Conservation (phyloP, 345 rosid genomes). For the Xanthoceras sorbifolium region DNA sequence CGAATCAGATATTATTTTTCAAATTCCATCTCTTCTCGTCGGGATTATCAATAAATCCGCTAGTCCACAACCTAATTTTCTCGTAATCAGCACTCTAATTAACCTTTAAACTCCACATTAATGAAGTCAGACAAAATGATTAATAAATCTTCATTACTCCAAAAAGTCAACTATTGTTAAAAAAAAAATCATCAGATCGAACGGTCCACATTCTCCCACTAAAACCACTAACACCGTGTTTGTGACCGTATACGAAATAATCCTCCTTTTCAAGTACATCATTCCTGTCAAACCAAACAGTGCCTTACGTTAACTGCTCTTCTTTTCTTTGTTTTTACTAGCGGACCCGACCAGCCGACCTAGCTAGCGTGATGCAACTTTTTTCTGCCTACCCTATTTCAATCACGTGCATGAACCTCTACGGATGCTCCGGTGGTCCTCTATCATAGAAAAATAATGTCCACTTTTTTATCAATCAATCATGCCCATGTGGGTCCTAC, state of each 20-base stretch:
- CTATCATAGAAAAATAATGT: neutral
- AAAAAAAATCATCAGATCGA: neutral
- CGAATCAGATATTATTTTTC: too few relatives aligned
- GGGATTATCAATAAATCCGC: neutral
- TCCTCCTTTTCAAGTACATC: neutral
- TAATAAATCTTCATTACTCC: neutral
- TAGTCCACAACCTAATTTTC: neutral
- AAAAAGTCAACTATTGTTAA: neutral
- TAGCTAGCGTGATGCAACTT: neutral
- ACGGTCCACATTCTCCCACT: neutral
- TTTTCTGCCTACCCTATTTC: neutral
- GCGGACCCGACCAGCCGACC: slow-evolving; percentile 10
- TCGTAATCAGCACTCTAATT: neutral
- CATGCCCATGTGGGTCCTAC: slow-evolving; percentile 1
- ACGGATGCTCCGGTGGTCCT: slow-evolving; percentile 16
- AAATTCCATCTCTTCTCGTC: too few relatives aligned
- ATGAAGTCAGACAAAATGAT: neutral
- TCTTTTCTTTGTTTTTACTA: neutral
- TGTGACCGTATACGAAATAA: neutral
- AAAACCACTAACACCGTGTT: slow-evolving; percentile 6
- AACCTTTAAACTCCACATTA: neutral
- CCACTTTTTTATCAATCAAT: neutral
- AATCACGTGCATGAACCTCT: slow-evolving; percentile 19
- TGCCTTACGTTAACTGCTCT: neutral
- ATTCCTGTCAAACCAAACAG: neutral